Percentiles rank a stretch among this genome's conserved stretches.
Conservation (phyloP, 2,329 filamentous ascomycete genomes). For the Claviceps cyperi region DNA sequence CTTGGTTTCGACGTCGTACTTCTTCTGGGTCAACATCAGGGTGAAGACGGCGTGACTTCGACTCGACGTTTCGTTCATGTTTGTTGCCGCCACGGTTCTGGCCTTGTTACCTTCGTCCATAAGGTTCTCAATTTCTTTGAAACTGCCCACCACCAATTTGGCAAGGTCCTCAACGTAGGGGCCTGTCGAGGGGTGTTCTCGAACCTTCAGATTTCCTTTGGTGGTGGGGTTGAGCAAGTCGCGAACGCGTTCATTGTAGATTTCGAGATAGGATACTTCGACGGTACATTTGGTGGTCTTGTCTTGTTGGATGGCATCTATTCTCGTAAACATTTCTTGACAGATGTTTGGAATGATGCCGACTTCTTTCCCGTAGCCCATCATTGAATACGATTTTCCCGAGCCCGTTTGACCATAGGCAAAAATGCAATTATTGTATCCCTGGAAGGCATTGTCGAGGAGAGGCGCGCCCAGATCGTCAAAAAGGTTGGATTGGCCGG, state of each 20-base stretch:
- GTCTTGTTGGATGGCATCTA: constrained; percentile 55
- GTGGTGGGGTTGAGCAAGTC: constrained; percentile 90
- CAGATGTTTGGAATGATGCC: constrained; percentile 96
- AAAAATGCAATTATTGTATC: constrained; percentile 99
- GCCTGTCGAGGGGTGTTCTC: constrained; percentile 93
- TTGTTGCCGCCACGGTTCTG: constrained; percentile 90
- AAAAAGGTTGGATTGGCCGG: constrained; percentile 80
- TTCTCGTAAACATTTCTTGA: constrained; percentile 91
- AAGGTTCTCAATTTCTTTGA: constrained; percentile 87
- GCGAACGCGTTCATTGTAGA: constrained; percentile 95
- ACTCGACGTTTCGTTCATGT: constrained; percentile 99
- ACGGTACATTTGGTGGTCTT: constrained; percentile 76
- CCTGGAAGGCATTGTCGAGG: constrained; percentile 93
- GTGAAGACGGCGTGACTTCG: constrained; percentile 98
- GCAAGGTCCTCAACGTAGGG: constrained; percentile 97
- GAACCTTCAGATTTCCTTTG: constrained; percentile 91
- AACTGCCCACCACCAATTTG: constrained; percentile 84
- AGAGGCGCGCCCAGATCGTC: constrained; percentile 77
- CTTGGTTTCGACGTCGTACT: constrained; percentile 77
- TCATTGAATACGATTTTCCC: constrained; percentile 99
- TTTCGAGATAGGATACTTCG: constrained; percentile 96
- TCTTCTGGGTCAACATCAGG: constrained; percentile 86
- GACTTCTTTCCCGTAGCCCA: constrained; percentile 93
- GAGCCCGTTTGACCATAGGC: constrained; percentile 97
- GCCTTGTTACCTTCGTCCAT: constrained; percentile 99